Evolutionary conservation across 352 stramenopile species (phyloP).

Genomic region (Thalassiosira exigua): DNA sequence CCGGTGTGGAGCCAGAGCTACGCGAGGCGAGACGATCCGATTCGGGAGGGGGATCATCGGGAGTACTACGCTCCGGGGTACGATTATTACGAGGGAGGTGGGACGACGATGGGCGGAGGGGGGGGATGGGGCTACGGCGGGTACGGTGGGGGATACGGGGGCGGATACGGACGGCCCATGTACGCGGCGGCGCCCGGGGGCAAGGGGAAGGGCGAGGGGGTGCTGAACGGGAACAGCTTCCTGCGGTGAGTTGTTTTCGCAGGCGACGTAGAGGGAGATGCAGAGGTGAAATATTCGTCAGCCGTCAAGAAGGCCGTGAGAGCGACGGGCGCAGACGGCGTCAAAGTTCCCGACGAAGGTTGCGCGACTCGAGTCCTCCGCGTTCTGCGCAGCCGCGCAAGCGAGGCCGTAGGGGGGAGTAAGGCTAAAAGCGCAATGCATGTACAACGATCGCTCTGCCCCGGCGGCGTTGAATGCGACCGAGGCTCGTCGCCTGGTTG

Average conservation of each 20-base stretch:
- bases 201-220: conserved; percentile 1
- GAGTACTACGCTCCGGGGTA: conserved; percentile 24
- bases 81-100: conserved; percentile 23
- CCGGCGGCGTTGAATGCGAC: no score
- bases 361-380: no score
- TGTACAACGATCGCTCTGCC: no score
- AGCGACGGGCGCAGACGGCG: no score
- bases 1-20: conserved; percentile 55
- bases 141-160: not conserved
- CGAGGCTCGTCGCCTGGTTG: no score
- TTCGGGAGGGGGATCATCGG: conserved; percentile 30
- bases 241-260: conserved; percentile 49
- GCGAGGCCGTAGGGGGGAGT: no score
- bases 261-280: no score
- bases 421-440: no score
- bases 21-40: conserved; percentile 18
- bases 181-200: conserved; percentile 1
- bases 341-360: no score
- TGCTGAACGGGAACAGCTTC: conserved; percentile 32
- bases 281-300: no score
- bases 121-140: not conserved
- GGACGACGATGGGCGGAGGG: not conserved
- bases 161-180: conserved; percentile 3
- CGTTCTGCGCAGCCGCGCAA: no score
- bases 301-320: no score